These are phyloP conservation scores for Plasmodium reichenowi DNA, from an alignment of 169 alveolate genomes.

Conservation along the genomic window DNA sequence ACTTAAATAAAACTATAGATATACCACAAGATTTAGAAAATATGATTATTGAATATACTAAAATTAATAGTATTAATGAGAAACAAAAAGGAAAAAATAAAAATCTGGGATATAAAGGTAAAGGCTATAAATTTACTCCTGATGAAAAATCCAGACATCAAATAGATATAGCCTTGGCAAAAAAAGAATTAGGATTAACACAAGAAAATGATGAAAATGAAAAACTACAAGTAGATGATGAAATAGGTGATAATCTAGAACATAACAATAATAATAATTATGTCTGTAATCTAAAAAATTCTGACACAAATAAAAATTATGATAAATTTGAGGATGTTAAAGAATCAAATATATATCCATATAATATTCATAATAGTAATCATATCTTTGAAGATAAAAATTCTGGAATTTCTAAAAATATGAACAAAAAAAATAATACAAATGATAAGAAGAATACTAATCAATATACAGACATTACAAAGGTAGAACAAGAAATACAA, in stretches of 20 bases:
- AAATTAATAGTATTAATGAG: slow-evolving; percentile 44
- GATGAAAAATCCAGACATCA: slow-evolving; percentile 93
- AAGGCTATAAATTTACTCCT: slow-evolving; percentile 94
- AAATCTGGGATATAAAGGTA: slow-evolving; percentile 89
- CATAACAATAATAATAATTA: slow-evolving; percentile 6
- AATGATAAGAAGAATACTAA: neutral
- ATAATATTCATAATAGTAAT: neutral
- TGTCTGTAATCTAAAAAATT: neutral
- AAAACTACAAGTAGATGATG: slow-evolving; percentile 26
- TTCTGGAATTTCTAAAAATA: neutral
- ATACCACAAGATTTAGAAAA: slow-evolving; percentile 78
- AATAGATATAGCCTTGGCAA: slow-evolving; percentile 89
- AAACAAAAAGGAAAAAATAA: slow-evolving; percentile 87
- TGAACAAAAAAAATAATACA: neutral
- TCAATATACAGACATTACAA: slow-evolving; percentile 6
- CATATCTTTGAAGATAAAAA: neutral
- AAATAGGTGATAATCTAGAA: slow-evolving; percentile 63
- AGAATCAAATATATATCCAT: neutral
- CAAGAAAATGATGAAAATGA: slow-evolving; percentile 18
- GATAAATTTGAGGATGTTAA: too few relatives aligned
- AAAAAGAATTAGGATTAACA: slow-evolving; percentile 86
- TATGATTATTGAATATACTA: slow-evolving; percentile 79
- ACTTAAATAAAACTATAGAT: slow-evolving; percentile 79
- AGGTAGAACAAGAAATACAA: slow-evolving; percentile 61
- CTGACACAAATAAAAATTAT: neutral